These are phyloP conservation scores for Podospora australis DNA, from an alignment of 495 filamentous ascomycete genomes.

Conservation along the genomic window DNA sequence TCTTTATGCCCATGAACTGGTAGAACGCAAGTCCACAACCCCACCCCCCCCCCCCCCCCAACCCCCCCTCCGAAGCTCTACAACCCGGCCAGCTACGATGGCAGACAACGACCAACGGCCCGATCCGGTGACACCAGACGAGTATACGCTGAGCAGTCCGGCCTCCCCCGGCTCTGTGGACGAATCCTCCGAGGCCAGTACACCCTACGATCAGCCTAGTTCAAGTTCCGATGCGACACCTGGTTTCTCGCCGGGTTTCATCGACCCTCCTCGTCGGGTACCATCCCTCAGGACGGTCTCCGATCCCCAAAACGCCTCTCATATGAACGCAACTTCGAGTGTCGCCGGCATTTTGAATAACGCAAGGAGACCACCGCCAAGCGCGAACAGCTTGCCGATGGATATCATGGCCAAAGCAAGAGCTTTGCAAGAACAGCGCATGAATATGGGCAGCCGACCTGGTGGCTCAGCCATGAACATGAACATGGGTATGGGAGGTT, in stretches of 20 bases:
- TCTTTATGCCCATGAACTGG: no score
- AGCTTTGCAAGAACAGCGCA: constrained; percentile 41
- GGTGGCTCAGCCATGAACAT: constrained; percentile 5
- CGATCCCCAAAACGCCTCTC: constrained; percentile 43
- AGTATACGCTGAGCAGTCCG: constrained; percentile 30
- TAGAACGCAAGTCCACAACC: no score
- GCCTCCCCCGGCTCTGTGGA: constrained; percentile 35
- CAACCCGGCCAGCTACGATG: constrained; percentile 22
- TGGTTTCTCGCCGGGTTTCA: constrained; percentile 8
- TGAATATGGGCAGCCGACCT: constrained; percentile 18
- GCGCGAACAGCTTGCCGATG: constrained; percentile 55
- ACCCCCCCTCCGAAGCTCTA: background rate
- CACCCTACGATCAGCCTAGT: constrained; percentile 38
- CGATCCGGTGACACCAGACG: constrained; percentile 36
- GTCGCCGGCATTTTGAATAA: constrained; percentile 77
- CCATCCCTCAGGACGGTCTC: constrained; percentile 51
- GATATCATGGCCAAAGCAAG: constrained; percentile 79
- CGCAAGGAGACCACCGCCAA: constrained; percentile 28
- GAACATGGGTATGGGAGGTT: constrained; percentile 13
- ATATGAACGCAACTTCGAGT: constrained; percentile 69
- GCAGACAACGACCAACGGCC: constrained; percentile 22
- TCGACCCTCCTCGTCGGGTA: constrained; percentile 37
- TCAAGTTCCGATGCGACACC: constrained; percentile 24
- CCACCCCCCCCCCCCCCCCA: background rate
- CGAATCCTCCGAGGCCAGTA: constrained; percentile 40